Evolutionary conservation across 129 eudicot genomes (phyloP).

Genomic region (Escallonia herrerae): DNA sequence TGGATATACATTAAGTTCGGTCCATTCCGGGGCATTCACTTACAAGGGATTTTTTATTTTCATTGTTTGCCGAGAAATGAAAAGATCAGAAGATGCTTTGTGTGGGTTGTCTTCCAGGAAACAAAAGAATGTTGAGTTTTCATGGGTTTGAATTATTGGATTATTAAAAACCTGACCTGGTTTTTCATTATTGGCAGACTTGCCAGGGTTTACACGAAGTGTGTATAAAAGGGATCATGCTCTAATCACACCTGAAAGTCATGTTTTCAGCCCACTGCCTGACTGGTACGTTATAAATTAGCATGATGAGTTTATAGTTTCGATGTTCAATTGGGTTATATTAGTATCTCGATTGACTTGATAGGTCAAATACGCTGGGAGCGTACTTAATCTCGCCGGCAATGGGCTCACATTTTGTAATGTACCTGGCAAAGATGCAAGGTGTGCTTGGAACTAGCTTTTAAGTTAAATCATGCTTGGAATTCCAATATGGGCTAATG

Average conservation of each 20-base stretch:
- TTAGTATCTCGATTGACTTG: constrained; percentile 4
- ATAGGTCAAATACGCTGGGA: constrained; percentile 75
- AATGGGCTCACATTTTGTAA: constrained; percentile 87
- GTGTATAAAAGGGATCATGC: constrained; percentile 89
- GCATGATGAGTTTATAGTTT: constrained; percentile 3
- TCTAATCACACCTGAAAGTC: constrained; percentile 94
- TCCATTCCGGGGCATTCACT: no score
- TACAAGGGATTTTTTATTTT: no score
- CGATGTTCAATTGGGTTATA: no score
- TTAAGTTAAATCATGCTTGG: no score
- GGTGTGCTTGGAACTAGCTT: constrained; percentile 31
- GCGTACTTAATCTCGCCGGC: constrained; percentile 85
- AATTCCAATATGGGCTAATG: not conserved
- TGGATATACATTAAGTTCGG: no score
- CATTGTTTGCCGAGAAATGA: constrained; percentile 10
- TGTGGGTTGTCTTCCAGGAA: no score
- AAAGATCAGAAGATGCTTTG: not conserved
- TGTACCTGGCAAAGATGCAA: constrained; percentile 97
- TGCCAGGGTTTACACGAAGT: constrained; percentile 95
- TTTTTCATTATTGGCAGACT: constrained; percentile 43
- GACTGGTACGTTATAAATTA: constrained; percentile 51
- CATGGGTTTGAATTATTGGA: no score
- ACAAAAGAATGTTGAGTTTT: no score
- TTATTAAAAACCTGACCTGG: constrained; percentile 3
- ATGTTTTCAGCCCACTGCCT: constrained; percentile 88